phyloP scores from a whole-genome alignment of 2,329 filamentous ascomycete species.

The Rhinocladiella mackenziei region DNA sequence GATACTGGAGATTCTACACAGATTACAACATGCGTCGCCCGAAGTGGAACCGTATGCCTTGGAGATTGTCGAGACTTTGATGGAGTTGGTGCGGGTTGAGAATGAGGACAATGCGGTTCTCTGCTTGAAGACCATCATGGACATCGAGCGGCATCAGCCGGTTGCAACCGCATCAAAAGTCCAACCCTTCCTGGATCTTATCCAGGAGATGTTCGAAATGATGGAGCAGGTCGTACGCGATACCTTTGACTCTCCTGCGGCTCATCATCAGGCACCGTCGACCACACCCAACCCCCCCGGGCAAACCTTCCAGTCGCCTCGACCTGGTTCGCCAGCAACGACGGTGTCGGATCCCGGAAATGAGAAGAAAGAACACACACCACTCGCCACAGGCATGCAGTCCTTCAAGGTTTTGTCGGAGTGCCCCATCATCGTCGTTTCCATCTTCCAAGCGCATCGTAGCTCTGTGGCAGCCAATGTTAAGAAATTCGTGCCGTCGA shows the following conservation, averaged over 20 bases:
- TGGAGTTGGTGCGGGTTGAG: constrained; percentile 81
- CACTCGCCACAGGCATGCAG: constrained; percentile 88
- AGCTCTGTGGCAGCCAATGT: constrained; percentile 77
- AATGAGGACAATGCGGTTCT: constrained; percentile 99
- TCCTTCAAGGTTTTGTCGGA: constrained; percentile 98
- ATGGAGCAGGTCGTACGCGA: constrained; percentile 94
- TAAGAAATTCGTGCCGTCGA: constrained; percentile 85
- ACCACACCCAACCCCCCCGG: constrained; percentile 50
- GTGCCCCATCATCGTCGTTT: constrained; percentile 97
- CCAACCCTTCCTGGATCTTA: constrained; percentile 83
- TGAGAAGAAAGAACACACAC: constrained; percentile 77
- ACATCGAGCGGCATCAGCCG: constrained; percentile 88
- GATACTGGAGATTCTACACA: constrained; percentile 89
- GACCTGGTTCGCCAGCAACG: constrained; percentile 83
- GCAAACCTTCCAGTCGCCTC: constrained; percentile 77
- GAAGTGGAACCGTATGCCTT: constrained; percentile 87
- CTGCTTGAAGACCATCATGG: constrained; percentile 96
- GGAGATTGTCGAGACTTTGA: constrained; percentile 84
- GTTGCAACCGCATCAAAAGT: constrained; percentile 78
- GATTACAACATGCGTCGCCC: constrained; percentile 68
- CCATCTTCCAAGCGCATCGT: constrained; percentile 91
- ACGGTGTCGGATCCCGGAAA: constrained; percentile 71
- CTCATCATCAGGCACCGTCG: constrained; percentile 34
- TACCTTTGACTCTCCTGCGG: constrained; percentile 75
- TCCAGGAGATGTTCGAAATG: constrained; percentile 91